Base-by-base conservation (phyloP, 2,329 filamentous ascomycete species). In the Penicillium occitanis region DNA sequence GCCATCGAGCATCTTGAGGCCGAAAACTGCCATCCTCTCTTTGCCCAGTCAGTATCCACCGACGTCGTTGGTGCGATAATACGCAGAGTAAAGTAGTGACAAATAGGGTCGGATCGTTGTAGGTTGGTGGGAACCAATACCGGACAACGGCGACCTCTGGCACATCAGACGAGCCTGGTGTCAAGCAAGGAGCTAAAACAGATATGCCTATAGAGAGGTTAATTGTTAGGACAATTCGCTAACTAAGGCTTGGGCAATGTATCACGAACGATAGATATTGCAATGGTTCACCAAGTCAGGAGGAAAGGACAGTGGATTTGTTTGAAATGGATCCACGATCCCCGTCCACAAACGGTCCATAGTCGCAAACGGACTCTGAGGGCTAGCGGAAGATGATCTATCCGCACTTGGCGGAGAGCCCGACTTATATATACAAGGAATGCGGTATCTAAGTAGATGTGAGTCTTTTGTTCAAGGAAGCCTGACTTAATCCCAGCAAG, bases 51-150 rank as follows among this genome's bases (percentile, higher is more conserved):
- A 61, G 42, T 5, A 61, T 44, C 58, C 58, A 61, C 25, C 58
- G 58, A 5, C 42, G 58, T 48, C 42, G 22, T 19, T 61, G 58
- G 10, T 61, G 58, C 17, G 58, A 61, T 19, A 61, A 17, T 7
- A 61, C 58, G 25, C 58, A 61, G 5, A 61, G 40, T 48, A 61
- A 48, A 11, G 58, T 61, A 14, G 58, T 61, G 22, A 61, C 22
- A 48, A 61, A 61, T 22, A 61, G 58, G 5, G 58, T 48, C 1
- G 58, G 22, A 61, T 61, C 58, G 19, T 61, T 61, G 14, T 61
- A 61, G 25, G 58, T 48, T 61, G 58, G 42, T 5, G 58, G 7
- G 42, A 61, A 61, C 58, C 58, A 61, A 61, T 61, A 61, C 37
- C 25, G 58, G 7, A 61, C 58, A 46, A 61, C 30, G 3, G 58